These are phyloP conservation scores for Pichia sp. DNA, from an alignment of 1,139 yeast species.

Conservation along the genomic window DNA sequence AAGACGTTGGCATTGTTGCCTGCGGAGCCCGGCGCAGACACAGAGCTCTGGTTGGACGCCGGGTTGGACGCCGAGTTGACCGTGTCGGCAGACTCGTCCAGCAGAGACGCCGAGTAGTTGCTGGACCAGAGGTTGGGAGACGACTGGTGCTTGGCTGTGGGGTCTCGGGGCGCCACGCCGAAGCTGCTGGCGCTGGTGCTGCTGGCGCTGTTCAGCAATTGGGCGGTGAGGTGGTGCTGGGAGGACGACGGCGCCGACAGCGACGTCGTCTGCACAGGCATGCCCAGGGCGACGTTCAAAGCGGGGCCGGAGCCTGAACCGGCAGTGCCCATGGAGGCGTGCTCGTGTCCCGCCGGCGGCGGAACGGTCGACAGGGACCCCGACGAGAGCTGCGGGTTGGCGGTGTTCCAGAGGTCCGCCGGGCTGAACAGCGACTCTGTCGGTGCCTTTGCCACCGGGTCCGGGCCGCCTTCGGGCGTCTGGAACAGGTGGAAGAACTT, in stretches of 20 bases:
- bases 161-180: background rate
- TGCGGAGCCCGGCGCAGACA: background rate
- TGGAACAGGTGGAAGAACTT: background rate
- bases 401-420: background rate
- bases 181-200: background rate
- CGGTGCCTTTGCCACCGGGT: background rate
- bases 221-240: constrained; percentile 8
- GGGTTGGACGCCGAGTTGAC: background rate
- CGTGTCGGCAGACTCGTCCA: too few relatives aligned
- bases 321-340: background rate
- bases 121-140: constrained; percentile 1
- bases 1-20: constrained; percentile 24
- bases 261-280: background rate
- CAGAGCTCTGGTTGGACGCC: background rate
- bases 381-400: background rate
- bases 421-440: background rate
- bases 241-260: constrained; percentile 10
- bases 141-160: background rate
- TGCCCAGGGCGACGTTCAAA: background rate
- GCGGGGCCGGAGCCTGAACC: background rate
- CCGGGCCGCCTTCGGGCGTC: background rate
- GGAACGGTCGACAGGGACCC: background rate
- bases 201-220: background rate
- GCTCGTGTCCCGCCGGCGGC: background rate
- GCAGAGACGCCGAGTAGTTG: background rate